Percentiles rank a stretch among this genome's conserved stretches.
Conservation (phyloP, 2,329 filamentous ascomycete species). For the Ascocoryne sarcoides region DNA sequence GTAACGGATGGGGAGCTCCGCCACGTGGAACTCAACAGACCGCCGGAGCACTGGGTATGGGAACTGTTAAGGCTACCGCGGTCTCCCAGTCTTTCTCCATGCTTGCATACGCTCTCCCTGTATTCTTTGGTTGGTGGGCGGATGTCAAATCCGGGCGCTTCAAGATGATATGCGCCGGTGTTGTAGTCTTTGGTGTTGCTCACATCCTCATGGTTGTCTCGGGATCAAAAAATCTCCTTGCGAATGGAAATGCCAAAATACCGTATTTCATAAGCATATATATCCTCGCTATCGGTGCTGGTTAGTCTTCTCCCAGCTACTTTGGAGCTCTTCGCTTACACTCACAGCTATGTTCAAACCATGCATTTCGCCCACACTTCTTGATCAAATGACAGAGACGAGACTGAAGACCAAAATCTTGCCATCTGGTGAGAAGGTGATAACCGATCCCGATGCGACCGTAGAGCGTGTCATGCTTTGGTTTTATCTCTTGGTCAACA, state of each 20-base stretch:
- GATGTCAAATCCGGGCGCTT: conserved; percentile 60
- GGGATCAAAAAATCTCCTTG: conserved; percentile 47
- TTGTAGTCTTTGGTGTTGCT: conserved; percentile 49
- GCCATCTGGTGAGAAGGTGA: conserved; percentile 48
- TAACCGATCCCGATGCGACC: conserved; percentile 51
- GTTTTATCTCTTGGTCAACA: conserved; percentile 64
- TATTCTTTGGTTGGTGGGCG: conserved; percentile 45
- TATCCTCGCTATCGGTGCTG: conserved; percentile 22
- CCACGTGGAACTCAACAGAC: conserved; percentile 18
- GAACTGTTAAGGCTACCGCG: conserved; percentile 44
- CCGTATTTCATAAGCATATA: conserved; percentile 24
- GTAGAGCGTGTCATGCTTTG: conserved; percentile 35
- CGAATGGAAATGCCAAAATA: conserved; percentile 57
- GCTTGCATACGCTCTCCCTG: conserved; percentile 40
- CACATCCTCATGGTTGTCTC: conserved; percentile 55
- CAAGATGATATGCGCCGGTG: conserved; percentile 43
- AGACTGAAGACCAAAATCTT: conserved; percentile 35
- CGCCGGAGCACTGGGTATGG: conserved; percentile 50
- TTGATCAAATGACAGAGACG: conserved; percentile 44
- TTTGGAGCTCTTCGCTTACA: conserved; percentile 45
- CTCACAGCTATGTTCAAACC: conserved; percentile 65
- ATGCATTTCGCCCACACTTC: conserved; percentile 55
- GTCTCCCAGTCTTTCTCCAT: conserved; percentile 43
- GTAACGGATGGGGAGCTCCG: conserved; percentile 33
- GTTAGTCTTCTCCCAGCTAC: conserved; percentile 36